These are phyloP conservation scores for Backusella morwellensis DNA, from an alignment of 192 early-diverging fungal species.

Conservation along the genomic window DNA sequence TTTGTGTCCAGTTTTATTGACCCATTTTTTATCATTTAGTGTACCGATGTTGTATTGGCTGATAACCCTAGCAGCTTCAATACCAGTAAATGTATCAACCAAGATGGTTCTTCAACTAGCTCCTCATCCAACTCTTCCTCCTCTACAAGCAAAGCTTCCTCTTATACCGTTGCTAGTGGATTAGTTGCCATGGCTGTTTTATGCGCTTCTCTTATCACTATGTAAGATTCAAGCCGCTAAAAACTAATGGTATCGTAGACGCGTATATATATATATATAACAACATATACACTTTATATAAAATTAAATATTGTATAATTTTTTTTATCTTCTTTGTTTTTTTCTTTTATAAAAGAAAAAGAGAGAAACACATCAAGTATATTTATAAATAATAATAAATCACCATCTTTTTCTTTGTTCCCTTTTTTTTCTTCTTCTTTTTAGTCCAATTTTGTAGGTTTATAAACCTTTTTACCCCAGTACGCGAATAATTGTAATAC, in stretches of 20 bases:
- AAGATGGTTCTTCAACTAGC: conserved; percentile 11
- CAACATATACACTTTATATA: not conserved
- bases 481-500: conserved; percentile 77
- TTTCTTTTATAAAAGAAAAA: not conserved
- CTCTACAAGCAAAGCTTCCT: not conserved
- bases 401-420: not conserved
- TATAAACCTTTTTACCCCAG: conserved; percentile 53
- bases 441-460: conserved; percentile 11
- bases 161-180: not conserved
- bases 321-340: not conserved
- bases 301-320: not conserved
- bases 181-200: not conserved
- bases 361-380: not conserved
- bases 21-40: conserved; percentile 1
- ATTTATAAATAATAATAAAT: not conserved
- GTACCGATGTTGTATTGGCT: conserved; percentile 24
- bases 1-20: not conserved
- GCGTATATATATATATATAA: not conserved
- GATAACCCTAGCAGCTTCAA: conserved; percentile 14
- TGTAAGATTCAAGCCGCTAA: not conserved
- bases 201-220: not conserved
- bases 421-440: not conserved
- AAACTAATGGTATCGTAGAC: not conserved
- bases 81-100: conserved; percentile 20
- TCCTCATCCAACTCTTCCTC: not conserved